Base-by-base conservation (phyloP, 495 filamentous ascomycete genomes). In the Neurospora sp. region DNA sequence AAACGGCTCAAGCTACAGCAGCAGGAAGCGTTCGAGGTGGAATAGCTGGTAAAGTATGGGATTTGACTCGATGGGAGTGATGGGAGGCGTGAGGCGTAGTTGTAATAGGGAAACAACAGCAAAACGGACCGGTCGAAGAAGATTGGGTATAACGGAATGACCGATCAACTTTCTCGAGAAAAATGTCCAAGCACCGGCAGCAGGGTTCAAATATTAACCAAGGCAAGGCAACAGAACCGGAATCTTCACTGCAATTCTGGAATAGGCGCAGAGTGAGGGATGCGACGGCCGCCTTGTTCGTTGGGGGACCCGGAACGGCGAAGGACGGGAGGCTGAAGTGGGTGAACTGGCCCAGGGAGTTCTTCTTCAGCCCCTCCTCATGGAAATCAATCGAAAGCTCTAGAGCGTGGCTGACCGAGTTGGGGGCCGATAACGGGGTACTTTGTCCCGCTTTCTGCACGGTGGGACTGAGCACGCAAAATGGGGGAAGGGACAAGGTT, bases 331-430 rank as follows among this genome's bases (percentile, higher is more conserved):
- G 54, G 54, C 54, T 62, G 54, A 62, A 62, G 23, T 59, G 48
- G 54, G 27, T 66, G 54, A 62, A 66, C 23, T 66, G 27, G 54
- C 54, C 54, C 14, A 35, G 23, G 27, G 5, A 31, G 27, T 66
- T 66, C 54, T 66, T 66, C 73, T 76, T 78, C 76, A 80, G 79
- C 78, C 80, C 80, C 80, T 79, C 78, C 76, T 62, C 70, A 79
- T 82, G 79, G 80, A 82, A 82, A 76, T 76, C 78, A 46, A 78
- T 82, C 76, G 80, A 82, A 82, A 75, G 76, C 76, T 78, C 78
- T 79, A 73, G 79, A 80, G 74, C 76, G 80, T 80, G 80, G 80
- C 80, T 81, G 79, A 70, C 42, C 35, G 16, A 23, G 27, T 39
- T 38, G 71, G 39, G 54, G 69, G 72, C 66, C 48, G 44, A 72